Evolutionary conservation across 306 rosid species (phyloP).

Genomic region (Prinsepia uniflora): DNA sequence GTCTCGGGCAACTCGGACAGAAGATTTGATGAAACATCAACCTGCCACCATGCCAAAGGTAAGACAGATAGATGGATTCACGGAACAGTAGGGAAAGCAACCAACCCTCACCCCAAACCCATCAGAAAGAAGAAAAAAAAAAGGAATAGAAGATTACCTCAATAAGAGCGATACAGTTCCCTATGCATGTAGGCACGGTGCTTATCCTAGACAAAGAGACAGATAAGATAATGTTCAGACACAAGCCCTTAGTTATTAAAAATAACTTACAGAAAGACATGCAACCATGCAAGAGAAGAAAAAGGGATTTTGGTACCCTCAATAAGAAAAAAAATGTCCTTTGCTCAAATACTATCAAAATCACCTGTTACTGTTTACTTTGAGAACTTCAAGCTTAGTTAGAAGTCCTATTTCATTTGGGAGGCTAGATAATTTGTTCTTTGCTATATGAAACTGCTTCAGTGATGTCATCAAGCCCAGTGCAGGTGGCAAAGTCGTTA

Average conservation of each 20-base stretch:
- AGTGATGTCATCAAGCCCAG: conserved; percentile 63
- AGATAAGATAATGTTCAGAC: too few species aligned
- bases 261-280: background rate
- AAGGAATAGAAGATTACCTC: conserved; percentile 48
- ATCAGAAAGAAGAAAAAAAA: background rate
- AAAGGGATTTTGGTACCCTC: background rate
- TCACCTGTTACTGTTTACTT: conserved; percentile 73
- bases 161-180: conserved; percentile 68
- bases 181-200: conserved; percentile 45
- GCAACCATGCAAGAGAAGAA: background rate
- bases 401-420: conserved; percentile 65
- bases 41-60: conserved; percentile 34
- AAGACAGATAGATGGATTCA: background rate
- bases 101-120: conserved; percentile 2
- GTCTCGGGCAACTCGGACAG: conserved; percentile 73
- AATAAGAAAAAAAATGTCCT: conserved; percentile 10
- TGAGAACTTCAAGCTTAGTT: conserved; percentile 64
- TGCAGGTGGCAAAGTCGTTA: conserved; percentile 57
- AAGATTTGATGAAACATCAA: conserved; percentile 78
- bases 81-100: background rate
- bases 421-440: conserved; percentile 62
- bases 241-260: too few species aligned
- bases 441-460: conserved; percentile 60
- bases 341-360: background rate
- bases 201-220: conserved; percentile 54